Evolutionary conservation across 176 grass and related monocot genomes (phyloP), one percentile per base, ranked within the genome.

Genomic region (Zoysia japonica): DNA sequence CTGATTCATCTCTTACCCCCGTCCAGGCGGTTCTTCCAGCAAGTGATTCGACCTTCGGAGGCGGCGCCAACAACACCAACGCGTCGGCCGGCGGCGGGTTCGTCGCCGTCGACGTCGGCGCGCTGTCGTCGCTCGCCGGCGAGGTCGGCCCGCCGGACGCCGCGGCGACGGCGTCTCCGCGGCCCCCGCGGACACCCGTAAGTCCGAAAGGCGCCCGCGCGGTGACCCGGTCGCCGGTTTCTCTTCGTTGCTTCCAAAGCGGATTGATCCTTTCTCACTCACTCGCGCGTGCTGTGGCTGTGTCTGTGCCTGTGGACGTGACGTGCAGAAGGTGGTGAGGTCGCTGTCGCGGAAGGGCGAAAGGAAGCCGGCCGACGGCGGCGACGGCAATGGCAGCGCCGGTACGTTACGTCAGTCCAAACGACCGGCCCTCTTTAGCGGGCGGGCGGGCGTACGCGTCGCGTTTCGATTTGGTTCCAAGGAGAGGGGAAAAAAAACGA

Each of bases 291-390:
- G 28, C 28, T 28, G 28, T 59, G 4, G 41, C 28, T 28, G 28
- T 28, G 28, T 28, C 28, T 28, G 28, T 28, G 28, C 28, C 56
- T 11, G 73, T 70, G 74, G 62, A 65, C 73, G 2, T 45, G 75
- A 81, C 28, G 28, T 28, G 28, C 82, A 91, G 88, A 90, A 83
- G 72, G 70, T 86, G 83, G 72, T 75, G 76, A 81, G 88, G 87
- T 88, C 88, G 70, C 76, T 91, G 17, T 93, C 91, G 9, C 59
- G 91, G 79, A 93, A 93, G 84, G 88, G 88, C 71, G 87, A 89
- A 54, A 56, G 75, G 69, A 93, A 90, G 88, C 74, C 85, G 79
- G 38, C 84, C 40, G 90, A 92, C 80, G 87, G 74, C 69, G 85
- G 74, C 69, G 85, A 88, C 80, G 50, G 36, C 71, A 91, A 57